Evolutionary conservation across 2,329 filamentous ascomycete species (phyloP).

Genomic region (Aspergillus fijiensis): DNA sequence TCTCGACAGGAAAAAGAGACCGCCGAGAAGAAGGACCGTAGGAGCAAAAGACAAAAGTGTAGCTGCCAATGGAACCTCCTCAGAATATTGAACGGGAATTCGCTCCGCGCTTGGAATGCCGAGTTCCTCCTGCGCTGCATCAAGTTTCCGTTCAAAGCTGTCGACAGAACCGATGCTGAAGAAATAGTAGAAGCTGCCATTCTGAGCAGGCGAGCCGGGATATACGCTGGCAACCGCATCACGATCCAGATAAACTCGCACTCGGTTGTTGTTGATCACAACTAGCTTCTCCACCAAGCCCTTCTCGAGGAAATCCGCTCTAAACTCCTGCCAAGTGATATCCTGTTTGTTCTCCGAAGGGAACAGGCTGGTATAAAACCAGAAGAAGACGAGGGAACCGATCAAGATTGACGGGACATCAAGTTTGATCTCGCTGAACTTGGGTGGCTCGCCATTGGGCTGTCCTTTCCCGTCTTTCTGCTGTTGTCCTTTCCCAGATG

Average conservation of each 20-base stretch:
- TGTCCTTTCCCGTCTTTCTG: conserved; percentile 18
- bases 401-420: conserved; percentile 59
- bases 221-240: conserved; percentile 71
- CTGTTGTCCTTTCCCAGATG: conserved; percentile 9
- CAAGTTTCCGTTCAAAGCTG: conserved; percentile 83
- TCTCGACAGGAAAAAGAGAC: conserved; percentile 75
- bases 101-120: conserved; percentile 82
- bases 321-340: conserved; percentile 97
- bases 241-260: conserved; percentile 77
- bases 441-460: background rate
- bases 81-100: conserved; percentile 86
- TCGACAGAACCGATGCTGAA: conserved; percentile 96
- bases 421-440: conserved; percentile 40
- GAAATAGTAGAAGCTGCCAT: conserved; percentile 76
- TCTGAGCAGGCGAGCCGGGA: conserved; percentile 69
- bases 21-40: conserved; percentile 79
- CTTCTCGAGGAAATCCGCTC: conserved; percentile 90
- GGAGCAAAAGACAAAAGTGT: conserved; percentile 80
- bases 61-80: conserved; percentile 70
- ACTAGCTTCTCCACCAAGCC: conserved; percentile 90
- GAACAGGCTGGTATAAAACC: conserved; percentile 64
- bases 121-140: conserved; percentile 83
- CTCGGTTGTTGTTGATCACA: conserved; percentile 72
- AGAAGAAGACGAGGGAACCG: conserved; percentile 60
- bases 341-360: conserved; percentile 68